Evolutionary conservation across 345 rosid genomes (phyloP), one percentile per base, ranked within the genome.

Genomic region (Leavenworthia alabamica): DNA sequence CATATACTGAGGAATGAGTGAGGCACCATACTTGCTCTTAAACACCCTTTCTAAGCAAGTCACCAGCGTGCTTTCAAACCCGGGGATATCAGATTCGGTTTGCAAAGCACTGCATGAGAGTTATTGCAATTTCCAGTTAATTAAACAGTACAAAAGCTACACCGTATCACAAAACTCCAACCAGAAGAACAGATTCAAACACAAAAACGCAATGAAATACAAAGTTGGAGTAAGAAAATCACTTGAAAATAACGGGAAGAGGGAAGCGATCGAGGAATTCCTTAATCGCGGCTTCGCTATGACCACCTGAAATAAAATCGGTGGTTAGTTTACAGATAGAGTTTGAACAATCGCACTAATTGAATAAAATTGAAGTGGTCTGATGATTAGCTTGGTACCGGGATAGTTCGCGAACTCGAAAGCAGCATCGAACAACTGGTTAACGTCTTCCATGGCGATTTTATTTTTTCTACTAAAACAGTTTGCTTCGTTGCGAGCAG

Each of bases 211-310:
- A 41, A 47, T 0, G 54, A 55, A 14, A 35, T 5, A 35, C 10
- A 27, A 27, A 32, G 9, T 4, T 8, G 7, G 17, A 41, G 42
- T 37, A 55, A 27, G 61, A 36, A 0, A 43, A 31, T 67, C 75
- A 82, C 97, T 64, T 78, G 82, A 89, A 76, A 23, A 89, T 80
- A 68, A 80, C 73, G 1, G 97, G 78, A 20, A 89, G 97, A 40
- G 99, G 91, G 60, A 82, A 89, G 19, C 88, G 89, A 63, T 79
- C 76, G 24, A 93, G 94, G 59, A 93, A 85, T 0, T 79, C 84
- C 79, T 75, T 83, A 6, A 67, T 84, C 14, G 83, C 77, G 11
- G 77, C 81, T 40, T 93, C 99, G 41, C 62, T 84, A 24, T 71
- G 96, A 56, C 67, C 19, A 33, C 93, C 96, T 83, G 83, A 56